Evolutionary conservation across 2,329 filamentous ascomycete species (phyloP), one percentile per base, ranked within the genome.

Genomic region (Phaeomoniella chlamydospora): DNA sequence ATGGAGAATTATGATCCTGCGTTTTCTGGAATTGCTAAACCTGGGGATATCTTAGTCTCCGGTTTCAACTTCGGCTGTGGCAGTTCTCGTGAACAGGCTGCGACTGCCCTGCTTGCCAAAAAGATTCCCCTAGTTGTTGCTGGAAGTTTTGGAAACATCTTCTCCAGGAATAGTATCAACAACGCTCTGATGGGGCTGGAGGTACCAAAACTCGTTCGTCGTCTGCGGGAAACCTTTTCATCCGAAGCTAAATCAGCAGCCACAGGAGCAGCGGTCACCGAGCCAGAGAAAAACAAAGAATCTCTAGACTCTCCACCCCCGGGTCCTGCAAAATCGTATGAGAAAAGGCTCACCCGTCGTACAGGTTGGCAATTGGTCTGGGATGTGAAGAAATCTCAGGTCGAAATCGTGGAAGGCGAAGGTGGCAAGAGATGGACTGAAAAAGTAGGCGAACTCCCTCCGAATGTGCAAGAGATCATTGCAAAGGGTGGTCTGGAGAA

Each of bases 21-120:
- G 0, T 94, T 94, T 53, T 56, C 67, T 6, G 55, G 59, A 1
- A 64, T 77, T 22, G 77, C 80, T 32, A 70, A 70, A 43, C 52
- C 72, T 0, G 76, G 74, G 34, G 87, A 96, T 49, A 83, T 94
- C 37, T 70, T 94, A 1, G 86, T 94, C 0, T 62, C 77, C 0
- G 86, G 86, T 18, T 90, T 77, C 64, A 93, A 92, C 64, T 94
- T 94, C 51, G 88, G 88, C 33, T 85, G 77, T 45, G 86, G 86
- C 13, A 74, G 67, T 38, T 85, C 77, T 1, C 66, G 87, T 37
- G 87, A 94, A 56, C 84, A 94, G 56, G 85, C 85, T 4, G 87
- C 87, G 0, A 94, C 88, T 0, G 80, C 86, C 0, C 80, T 93
- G 37, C 65, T 93, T 1, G 84, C 85, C 12, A 84, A 79, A 58